These are phyloP conservation scores for Venustampulla echinocandica DNA, from an alignment of 495 filamentous ascomycete species.

Conservation along the genomic window DNA sequence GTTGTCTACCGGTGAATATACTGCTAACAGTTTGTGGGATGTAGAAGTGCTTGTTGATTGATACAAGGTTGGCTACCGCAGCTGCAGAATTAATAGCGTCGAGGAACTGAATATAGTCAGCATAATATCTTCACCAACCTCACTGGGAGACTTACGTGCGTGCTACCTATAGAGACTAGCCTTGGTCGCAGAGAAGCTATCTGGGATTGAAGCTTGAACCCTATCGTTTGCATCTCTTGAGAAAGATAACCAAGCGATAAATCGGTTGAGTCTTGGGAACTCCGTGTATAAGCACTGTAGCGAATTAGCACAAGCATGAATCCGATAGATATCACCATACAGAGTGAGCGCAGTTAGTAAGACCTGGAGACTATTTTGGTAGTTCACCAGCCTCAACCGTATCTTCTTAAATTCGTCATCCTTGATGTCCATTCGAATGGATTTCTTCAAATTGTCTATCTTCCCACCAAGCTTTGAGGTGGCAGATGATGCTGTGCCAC, in stretches of 20 bases:
- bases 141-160: not conserved
- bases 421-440: not conserved
- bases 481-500: not conserved
- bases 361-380: not conserved
- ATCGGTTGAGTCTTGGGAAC: not conserved
- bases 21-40: slow-evolving; percentile 3
- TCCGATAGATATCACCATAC: not conserved
- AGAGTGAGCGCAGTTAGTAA: not conserved
- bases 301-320: not conserved
- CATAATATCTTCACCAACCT: not conserved
- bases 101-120: not conserved
- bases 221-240: too few relatives aligned
- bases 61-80: not conserved
- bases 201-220: too few relatives aligned
- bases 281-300: not conserved
- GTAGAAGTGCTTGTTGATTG: slow-evolving; percentile 9
- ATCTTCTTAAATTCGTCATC: not conserved
- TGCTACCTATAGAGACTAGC: not conserved
- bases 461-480: not conserved
- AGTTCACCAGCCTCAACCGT: not conserved
- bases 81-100: not conserved
- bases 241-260: not conserved
- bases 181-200: too few relatives aligned
- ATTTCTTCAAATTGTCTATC: not conserved
- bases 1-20: slow-evolving; percentile 4